Evolutionary conservation across 768 basidiomycete genomes (phyloP).

Genomic region (Chalciporus sphaerocephalus): DNA sequence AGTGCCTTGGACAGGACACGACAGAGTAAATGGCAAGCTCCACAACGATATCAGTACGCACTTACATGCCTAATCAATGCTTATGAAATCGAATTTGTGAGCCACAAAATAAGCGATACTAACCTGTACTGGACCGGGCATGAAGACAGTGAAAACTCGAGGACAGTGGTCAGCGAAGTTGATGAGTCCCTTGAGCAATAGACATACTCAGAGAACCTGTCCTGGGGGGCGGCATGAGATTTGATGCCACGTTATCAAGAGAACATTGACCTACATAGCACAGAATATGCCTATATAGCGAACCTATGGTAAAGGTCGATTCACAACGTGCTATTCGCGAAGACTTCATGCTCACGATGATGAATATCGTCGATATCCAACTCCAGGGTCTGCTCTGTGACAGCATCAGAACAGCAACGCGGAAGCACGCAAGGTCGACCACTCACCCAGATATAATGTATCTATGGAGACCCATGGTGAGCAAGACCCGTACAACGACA

Average conservation of each 20-base stretch:
- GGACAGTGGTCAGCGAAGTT: neutral
- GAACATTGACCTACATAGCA: neutral
- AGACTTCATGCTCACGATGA: neutral
- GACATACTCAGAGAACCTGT: too few relatives aligned
- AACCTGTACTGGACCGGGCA: too few relatives aligned
- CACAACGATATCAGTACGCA: too few relatives aligned
- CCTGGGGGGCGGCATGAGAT: too few relatives aligned
- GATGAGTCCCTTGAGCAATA: neutral
- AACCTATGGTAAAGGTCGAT: neutral
- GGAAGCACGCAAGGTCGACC: neutral
- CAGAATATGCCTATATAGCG: conserved; percentile 5
- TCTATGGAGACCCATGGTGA: neutral
- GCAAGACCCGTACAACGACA: neutral
- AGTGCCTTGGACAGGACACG: too few relatives aligned
- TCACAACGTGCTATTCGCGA: too few relatives aligned
- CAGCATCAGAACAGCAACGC: neutral
- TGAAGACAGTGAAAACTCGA: too few relatives aligned
- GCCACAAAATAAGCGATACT: too few relatives aligned
- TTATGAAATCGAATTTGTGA: too few relatives aligned
- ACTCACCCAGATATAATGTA: conserved; percentile 10
- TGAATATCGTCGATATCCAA: conserved; percentile 3
- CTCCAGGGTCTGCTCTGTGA: conserved; percentile 7
- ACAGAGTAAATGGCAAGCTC: too few relatives aligned
- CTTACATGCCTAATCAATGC: too few relatives aligned
- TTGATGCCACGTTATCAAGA: too few relatives aligned